Evolutionary conservation across 2,329 filamentous ascomycete species (phyloP).

Genomic region (Calonectria multiphialidica): DNA sequence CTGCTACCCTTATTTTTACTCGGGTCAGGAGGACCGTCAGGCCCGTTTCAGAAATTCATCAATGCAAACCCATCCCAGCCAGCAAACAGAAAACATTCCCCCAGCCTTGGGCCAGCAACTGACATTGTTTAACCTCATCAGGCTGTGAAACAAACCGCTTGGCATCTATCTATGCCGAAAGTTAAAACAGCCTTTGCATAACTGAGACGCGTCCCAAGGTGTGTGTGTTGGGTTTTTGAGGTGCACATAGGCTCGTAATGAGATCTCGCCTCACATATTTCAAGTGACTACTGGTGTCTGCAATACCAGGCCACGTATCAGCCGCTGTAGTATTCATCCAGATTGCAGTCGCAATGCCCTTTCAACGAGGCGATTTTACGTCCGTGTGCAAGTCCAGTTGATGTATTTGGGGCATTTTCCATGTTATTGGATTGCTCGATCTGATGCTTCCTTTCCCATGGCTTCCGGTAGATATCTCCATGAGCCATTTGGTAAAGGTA

Average conservation of each 20-base stretch:
- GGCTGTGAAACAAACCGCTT: not conserved
- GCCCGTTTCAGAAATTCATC: slow-evolving; percentile 8
- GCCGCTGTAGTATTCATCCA: not conserved
- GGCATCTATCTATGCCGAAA: not conserved
- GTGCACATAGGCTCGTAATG: not conserved
- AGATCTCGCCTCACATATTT: not conserved
- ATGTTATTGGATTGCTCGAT: not conserved
- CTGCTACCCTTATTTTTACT: not conserved
- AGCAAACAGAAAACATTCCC: not conserved
- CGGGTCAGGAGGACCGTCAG: not conserved
- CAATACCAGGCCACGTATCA: not conserved
- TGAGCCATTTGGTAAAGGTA: not conserved
- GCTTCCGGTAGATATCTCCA: not conserved
- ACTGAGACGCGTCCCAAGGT: not conserved
- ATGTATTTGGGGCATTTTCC: too few species aligned
- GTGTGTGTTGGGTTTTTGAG: not conserved
- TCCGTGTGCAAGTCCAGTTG: too few species aligned
- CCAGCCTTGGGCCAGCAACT: not conserved
- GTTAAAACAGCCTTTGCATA: not conserved
- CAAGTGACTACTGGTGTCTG: not conserved
- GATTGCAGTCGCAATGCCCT: not conserved
- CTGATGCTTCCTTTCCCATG: too few species aligned
- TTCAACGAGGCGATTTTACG: not conserved
- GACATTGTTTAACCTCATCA: not conserved
- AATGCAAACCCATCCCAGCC: not conserved